Conservation (phyloP, 768 basidiomycete genomes). For the Cytidiella melzeri region DNA sequence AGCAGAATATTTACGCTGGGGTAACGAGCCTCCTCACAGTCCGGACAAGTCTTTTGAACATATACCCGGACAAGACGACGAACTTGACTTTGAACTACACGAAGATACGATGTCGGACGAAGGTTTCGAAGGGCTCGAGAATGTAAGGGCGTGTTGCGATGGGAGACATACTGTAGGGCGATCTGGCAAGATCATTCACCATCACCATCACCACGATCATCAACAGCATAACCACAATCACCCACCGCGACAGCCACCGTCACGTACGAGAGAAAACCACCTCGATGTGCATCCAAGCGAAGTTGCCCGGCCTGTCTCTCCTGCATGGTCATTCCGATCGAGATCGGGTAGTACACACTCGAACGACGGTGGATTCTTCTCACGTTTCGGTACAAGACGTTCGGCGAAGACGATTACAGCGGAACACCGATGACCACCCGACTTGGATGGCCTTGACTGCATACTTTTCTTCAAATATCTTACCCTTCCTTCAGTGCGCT, state of each 20-base stretch:
- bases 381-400: slow-evolving; percentile 71
- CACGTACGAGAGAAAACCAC: slow-evolving; percentile 40
- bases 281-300: slow-evolving; percentile 46
- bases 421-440: slow-evolving; percentile 5
- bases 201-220: slow-evolving; percentile 53
- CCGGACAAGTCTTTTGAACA: slow-evolving; percentile 52
- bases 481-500: not conserved
- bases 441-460: not conserved
- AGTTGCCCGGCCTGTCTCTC: slow-evolving; percentile 59
- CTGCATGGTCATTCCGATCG: slow-evolving; percentile 83
- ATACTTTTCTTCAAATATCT: slow-evolving; percentile 2
- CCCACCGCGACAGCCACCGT: slow-evolving; percentile 20
- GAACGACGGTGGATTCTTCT: slow-evolving; percentile 50
- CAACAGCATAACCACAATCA: slow-evolving; percentile 23
- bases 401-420: slow-evolving; percentile 32
- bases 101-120: slow-evolving; percentile 67
- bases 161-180: slow-evolving; percentile 81
- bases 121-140: slow-evolving; percentile 89
- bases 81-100: slow-evolving; percentile 80
- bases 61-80: slow-evolving; percentile 40
- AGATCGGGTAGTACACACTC: slow-evolving; percentile 75
- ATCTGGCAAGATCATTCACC: slow-evolving; percentile 47
- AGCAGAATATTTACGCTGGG: slow-evolving; percentile 82
- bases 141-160: slow-evolving; percentile 89
- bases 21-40: slow-evolving; percentile 71